These are phyloP conservation scores for Ichthyophthirius multifiliis DNA, from an alignment of 169 alveolate species.

Conservation along the genomic window DNA sequence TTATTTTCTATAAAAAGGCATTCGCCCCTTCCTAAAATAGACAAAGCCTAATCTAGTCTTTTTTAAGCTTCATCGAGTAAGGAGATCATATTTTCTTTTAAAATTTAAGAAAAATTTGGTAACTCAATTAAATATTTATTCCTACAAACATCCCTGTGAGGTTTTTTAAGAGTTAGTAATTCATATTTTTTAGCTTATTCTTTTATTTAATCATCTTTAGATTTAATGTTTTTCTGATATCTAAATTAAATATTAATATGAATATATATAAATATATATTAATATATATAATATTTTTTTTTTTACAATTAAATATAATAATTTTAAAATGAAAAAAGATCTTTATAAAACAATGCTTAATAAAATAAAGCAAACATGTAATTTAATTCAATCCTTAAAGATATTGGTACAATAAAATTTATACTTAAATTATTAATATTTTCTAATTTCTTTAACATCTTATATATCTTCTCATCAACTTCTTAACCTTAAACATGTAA, in stretches of 20 bases:
- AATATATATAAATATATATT: background rate
- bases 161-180: background rate
- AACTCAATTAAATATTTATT: background rate
- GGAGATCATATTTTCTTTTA: background rate
- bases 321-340: background rate
- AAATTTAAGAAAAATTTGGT: background rate
- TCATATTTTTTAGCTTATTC: background rate
- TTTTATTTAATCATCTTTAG: background rate
- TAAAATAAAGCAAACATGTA: background rate
- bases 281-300: too few relatives aligned
- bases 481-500: background rate
- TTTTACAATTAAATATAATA: background rate
- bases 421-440: background rate
- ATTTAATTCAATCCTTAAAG: background rate
- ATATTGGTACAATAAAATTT: background rate
- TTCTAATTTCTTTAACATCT: background rate
- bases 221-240: background rate
- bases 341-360: background rate
- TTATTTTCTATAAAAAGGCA: conserved; percentile 4
- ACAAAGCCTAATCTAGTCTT: background rate
- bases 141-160: conserved; percentile 2
- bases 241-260: background rate
- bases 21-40: conserved; percentile 13
- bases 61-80: background rate
- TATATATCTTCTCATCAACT: background rate